Evolutionary conservation across 1,139 yeast genomes (phyloP), one percentile per base, ranked within the genome.

Genomic region (Geotrichum aggregatum): DNA sequence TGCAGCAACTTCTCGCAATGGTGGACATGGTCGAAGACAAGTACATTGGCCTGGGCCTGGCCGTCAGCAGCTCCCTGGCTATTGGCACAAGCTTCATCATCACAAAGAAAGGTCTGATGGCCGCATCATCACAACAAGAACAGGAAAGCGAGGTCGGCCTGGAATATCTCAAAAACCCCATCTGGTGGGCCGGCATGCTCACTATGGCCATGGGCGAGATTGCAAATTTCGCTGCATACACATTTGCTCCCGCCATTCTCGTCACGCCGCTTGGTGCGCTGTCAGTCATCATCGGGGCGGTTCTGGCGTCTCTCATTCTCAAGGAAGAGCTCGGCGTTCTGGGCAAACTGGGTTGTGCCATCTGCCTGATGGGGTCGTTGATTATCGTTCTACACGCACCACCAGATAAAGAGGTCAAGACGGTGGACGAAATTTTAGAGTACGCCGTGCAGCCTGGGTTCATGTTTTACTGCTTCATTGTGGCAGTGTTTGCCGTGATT

Each of bases 301-400:
- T 88, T 10, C 73, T 88, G 59, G 97, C 97, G 0, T 85, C 96
- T 2, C 69, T 88, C 3, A 87, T 88, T 65, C 73, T 88, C 58
- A 84, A 86, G 64, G 97, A 88, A 68, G 94, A 87, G 65, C 77
- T 88, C 58, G 96, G 96, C 0, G 79, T 86, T 3, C 73, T 88
- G 63, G 97, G 97, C n/a, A 86, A 84, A 67, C 79, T 89, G 82
- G 97, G 97, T 1, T 89, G 96, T 72, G 95, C 95, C 35, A 85
- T 87, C 52, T 88, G 97, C 68, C 71, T 88, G 51, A 76, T 88
- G 69, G 97, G 97, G 1, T 83, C 95, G 1, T 88, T 88, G n/a
- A 85, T 88, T 53, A 89, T 88, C 56, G 89, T 88, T 26, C 73
- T 88, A 56, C 96, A 88, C 67, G 97, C 97, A 24, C 97, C 97